Base-by-base conservation (phyloP, 441 rosid species). In the Aleurites moluccanus region DNA sequence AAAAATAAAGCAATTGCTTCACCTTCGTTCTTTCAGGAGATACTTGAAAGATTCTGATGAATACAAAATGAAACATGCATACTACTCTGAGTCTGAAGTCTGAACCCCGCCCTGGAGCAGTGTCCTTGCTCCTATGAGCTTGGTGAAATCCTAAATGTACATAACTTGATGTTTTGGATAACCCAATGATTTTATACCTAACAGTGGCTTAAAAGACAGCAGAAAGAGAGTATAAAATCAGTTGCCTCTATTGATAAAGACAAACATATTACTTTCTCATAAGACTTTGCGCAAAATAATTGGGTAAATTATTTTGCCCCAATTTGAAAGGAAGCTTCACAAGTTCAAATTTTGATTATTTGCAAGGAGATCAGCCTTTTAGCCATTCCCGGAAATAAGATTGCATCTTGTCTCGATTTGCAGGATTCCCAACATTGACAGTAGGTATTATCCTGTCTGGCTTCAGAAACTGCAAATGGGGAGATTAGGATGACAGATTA, bases 381-480 rank as follows among this genome's bases (percentile, higher is more conserved):
- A 92, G 88, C 96, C 97, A 92, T 79, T 90, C 89, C 35, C 66
- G 72, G 79, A 92, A 92, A 78, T 84, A 77, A 27, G 92, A 90
- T 59, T 86, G 87, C 97, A 92, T 90, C 84, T 87, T 88, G 73
- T 89, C 92, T 73, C 94, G 85, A 63, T 45, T 83, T 35, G 84
- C 83, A 77, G 92, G 87, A 76, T 86, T 88, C 77, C 83, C 57
- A 64, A 84, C 84, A 70, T 90, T 90, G 74, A 92, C 94, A 1
- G 94, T 89, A 27, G 97, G 97, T 77, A 92, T 88, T 78, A 92
- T 88, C 88, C 85, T 90, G 66, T 80, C 90, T 1, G 97, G 94
- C 82, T 75, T 85, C 80, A 92, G 66, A 74, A 92, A 89, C 96
- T 90, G 86, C 44, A 28, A 79, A 73, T 69, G 38, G 21, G 30